Conservation (phyloP, 1,284 basidiomycete species). For the Peniophora sp. region DNA sequence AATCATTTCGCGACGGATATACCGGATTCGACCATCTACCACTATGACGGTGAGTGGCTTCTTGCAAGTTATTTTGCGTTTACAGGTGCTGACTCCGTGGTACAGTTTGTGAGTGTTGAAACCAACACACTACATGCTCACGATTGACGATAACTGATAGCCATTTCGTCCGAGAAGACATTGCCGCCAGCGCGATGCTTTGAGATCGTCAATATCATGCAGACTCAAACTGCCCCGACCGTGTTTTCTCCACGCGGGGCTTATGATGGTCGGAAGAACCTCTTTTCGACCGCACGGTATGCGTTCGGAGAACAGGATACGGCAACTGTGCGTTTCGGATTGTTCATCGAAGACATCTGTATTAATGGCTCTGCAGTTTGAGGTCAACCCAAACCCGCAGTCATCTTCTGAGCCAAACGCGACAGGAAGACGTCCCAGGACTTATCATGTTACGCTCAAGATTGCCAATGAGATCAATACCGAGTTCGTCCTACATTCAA, state of each 20-base stretch:
- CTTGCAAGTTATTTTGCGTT: not conserved
- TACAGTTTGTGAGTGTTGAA: too few relatives aligned
- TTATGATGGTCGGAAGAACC: constrained; percentile 74
- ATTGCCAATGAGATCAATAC: constrained; percentile 72
- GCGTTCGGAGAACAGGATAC: constrained; percentile 36
- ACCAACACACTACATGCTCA: too few relatives aligned
- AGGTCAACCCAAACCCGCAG: constrained; percentile 26
- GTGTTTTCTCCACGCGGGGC: constrained; percentile 59
- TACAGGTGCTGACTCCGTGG: too few relatives aligned
- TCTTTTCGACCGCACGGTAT: constrained; percentile 52
- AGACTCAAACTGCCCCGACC: constrained; percentile 43
- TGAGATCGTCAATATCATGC: constrained; percentile 55
- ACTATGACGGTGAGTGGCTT: constrained; percentile 58
- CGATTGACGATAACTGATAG: too few relatives aligned
- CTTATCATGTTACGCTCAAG: constrained; percentile 55
- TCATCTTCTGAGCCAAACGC: constrained; percentile 9
- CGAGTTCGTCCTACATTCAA: constrained; percentile 38
- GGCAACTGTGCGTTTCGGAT: constrained; percentile 12
- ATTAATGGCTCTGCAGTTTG: constrained; percentile 37
- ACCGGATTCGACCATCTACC: constrained; percentile 54
- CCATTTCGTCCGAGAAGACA: constrained; percentile 58
- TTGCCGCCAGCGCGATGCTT: constrained; percentile 60
- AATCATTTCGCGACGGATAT: constrained; percentile 60
- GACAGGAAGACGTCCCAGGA: constrained; percentile 37
- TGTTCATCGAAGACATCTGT: not conserved